Evolutionary conservation across 768 basidiomycete genomes (phyloP), one percentile per base, ranked within the genome.

Genomic region (Lanmaoa rubissima): DNA sequence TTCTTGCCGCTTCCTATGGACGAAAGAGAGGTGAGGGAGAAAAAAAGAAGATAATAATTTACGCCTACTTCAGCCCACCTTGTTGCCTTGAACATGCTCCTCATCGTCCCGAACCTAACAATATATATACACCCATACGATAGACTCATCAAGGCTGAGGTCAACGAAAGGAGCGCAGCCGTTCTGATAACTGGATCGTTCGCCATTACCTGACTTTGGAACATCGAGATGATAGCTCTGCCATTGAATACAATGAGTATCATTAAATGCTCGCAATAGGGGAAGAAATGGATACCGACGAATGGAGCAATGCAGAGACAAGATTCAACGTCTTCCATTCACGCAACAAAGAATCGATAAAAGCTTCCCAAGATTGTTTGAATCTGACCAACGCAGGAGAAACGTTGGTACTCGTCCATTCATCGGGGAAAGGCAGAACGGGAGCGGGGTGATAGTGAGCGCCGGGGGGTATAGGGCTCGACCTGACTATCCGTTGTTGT

Each of bases 261-360:
- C 17, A 24, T 47, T n/a, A 46, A 35, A 40, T 12, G 26, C 4
- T 10, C 13, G 14, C 9, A 9, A 38, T 8, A 14, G 19, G 32
- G 7, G 28, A 48, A 49, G 13, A 0, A 21, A 39, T 35, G 32
- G 55, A 53, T 49, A 74, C 79, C 31, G 51, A 81, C 80, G 81
- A 76, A 63, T 74, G 72, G 5, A 82, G 71, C 21, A 91, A 68
- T 8, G 86, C 89, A 13, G 87, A 90, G 19, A 91, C 82, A 19
- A 90, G 76, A 62, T 90, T 90, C 41, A 82, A 64, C 7, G 87
- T 90, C 73, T 90, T 90, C 87, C 87, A 90, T 62, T 90, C 88
- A 28, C 82, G 78, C 59, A 82, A 57, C n/a, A 90, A 73, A 1
- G 85, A 83, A 53, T 87, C 85, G 12, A 90, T 79, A 61, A 91